phyloP scores from a whole-genome alignment of 2,329 filamentous ascomycete species.

The Talaromyces sp. region DNA sequence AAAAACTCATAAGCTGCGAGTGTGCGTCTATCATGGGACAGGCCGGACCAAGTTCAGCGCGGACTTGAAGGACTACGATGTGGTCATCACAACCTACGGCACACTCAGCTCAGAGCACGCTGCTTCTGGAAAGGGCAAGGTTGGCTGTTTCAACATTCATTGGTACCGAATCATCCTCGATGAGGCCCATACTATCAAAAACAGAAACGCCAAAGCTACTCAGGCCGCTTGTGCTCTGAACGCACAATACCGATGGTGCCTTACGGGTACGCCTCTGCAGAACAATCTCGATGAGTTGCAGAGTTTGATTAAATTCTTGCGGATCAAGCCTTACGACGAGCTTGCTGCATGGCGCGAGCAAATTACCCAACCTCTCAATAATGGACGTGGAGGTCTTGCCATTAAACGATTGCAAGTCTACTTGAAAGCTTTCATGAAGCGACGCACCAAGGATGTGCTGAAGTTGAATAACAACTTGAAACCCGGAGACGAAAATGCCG shows the following conservation, averaged over 20 bases:
- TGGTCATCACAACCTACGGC: conserved; percentile 96
- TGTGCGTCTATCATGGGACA: conserved; percentile 88
- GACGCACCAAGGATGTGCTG: conserved; percentile 95
- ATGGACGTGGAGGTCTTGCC: conserved; percentile 82
- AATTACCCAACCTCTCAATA: conserved; percentile 86
- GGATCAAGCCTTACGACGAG: conserved; percentile 88
- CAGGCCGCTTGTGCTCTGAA: conserved; percentile 84
- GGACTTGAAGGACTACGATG: conserved; percentile 80
- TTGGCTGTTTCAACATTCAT: conserved; percentile 83
- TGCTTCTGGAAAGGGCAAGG: conserved; percentile 55
- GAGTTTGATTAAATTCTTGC: conserved; percentile 86
- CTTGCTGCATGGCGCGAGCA: conserved; percentile 84
- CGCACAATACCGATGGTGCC: conserved; percentile 89
- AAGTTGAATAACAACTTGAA: conserved; percentile 81
- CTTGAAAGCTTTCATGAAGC: conserved; percentile 93
- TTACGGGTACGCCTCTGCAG: conserved; percentile 96
- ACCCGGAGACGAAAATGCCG: conserved; percentile 58
- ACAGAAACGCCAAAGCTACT: conserved; percentile 91
- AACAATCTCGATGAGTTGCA: conserved; percentile 97
- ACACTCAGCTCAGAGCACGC: conserved; percentile 89
- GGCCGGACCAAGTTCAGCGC: conserved; percentile 75
- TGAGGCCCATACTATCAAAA: conserved; percentile 98
- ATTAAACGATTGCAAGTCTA: conserved; percentile 82
- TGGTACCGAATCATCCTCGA: conserved; percentile 97
- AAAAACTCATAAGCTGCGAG: conserved; percentile 67